Conservation (phyloP, 306 rosid genomes). For the Dalbergia cochinchinensis region DNA sequence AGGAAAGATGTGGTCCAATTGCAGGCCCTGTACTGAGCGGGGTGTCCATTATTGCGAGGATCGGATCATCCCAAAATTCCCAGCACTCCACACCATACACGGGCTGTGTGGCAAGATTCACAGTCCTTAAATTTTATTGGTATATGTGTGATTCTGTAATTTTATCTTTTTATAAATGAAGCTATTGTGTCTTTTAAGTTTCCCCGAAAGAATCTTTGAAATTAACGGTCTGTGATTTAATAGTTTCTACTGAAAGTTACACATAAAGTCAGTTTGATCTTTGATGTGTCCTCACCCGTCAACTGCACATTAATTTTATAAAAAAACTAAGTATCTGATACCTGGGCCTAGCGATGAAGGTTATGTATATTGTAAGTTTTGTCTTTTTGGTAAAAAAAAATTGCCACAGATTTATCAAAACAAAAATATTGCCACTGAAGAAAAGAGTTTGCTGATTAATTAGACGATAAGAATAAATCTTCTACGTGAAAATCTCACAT, state of each 20-base stretch:
- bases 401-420: too few relatives aligned
- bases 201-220: background rate
- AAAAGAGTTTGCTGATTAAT: too few relatives aligned
- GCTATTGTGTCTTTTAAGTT: background rate
- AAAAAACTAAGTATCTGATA: background rate
- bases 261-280: background rate
- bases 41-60: background rate
- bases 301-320: background rate
- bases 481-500: too few relatives aligned
- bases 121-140: background rate
- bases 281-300: background rate
- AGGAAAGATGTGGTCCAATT: background rate
- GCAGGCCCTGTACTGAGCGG: background rate
- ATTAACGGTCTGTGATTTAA: background rate
- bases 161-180: background rate
- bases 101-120: background rate
- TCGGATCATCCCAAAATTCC: background rate
- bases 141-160: conserved; percentile 3
- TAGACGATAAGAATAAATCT: too few relatives aligned
- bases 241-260: background rate
- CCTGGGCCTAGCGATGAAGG: background rate
- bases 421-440: too few relatives aligned
- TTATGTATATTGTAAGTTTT: background rate
- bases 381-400: background rate
- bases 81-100: background rate